Evolutionary conservation across 225 moss, liverwort and hornwort species (phyloP).

Genomic region (Pseudoscleropodium purum): DNA sequence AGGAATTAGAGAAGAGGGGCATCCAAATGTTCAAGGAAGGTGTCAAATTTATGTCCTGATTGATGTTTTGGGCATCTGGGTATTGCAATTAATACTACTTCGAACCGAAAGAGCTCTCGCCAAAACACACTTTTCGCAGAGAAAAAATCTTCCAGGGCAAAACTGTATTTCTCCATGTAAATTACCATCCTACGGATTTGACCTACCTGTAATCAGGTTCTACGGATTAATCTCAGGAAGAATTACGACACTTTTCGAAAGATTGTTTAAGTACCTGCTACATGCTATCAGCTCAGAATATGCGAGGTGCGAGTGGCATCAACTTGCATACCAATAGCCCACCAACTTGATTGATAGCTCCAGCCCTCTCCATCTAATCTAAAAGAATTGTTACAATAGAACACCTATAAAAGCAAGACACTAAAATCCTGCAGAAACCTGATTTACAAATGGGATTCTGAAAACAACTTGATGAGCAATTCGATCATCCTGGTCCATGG

Average conservation of each 20-base stretch:
- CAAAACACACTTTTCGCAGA: not conserved
- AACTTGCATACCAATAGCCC: conserved; percentile 1
- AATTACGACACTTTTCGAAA: not conserved
- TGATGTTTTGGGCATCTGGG: too few species aligned
- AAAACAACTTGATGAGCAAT: not conserved
- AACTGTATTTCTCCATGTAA: not conserved
- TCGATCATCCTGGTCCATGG: not conserved
- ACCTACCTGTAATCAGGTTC: not conserved
- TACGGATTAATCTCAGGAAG: not conserved
- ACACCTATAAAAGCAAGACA: not conserved
- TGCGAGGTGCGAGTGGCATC: conserved; percentile 5
- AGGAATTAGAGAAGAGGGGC: not conserved
- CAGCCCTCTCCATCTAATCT: conserved; percentile 1
- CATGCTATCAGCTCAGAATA: not conserved
- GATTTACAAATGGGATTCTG: not conserved
- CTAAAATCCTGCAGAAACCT: not conserved
- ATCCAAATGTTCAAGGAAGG: not conserved
- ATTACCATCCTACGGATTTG: not conserved
- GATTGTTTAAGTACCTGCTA: not conserved
- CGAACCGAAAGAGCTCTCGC: not conserved
- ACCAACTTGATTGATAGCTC: not conserved
- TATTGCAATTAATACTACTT: not conserved
- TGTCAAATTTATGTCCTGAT: not conserved
- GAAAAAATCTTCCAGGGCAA: not conserved
- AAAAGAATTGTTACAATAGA: conserved; percentile 7